Evolutionary conservation across 345 rosid genomes (phyloP), one percentile per base, ranked within the genome.

Genomic region (Populus euphratica): DNA sequence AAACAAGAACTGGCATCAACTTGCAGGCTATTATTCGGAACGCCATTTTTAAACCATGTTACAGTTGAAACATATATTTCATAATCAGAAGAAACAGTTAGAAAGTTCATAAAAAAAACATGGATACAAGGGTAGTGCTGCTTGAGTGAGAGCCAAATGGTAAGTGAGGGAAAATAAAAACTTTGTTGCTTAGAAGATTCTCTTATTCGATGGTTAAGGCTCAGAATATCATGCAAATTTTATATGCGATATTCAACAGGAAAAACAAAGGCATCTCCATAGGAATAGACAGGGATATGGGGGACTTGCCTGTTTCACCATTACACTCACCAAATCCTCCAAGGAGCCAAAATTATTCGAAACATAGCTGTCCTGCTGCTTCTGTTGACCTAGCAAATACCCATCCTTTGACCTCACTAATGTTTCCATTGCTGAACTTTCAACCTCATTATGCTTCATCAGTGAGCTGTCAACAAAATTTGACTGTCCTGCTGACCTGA

Each of bases 291-390:
- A 12, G 61, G 50, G 76, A 71, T 64, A 47, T 64, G 72, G 47
- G n/a, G 38, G 18, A 66, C 77, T 73, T 83, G 88, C 97, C 91
- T 82, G 88, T 54, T 89, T 89, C 86, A 89, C 79, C 83, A 91
- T 83, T 36, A 89, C 85, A 78, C 84, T 83, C 29, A 85, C 91
- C 69, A 91, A 41, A 85, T 89, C 95, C 77, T 90, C 92, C 88
- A 91, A 87, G 63, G 89, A 89, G 65, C 92, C 95, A 77, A 85
- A 86, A 73, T 84, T 86, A 68, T 72, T 81, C 70, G 72, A 80
- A 77, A 84, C 39, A 79, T 78, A 90, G 70, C 89, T 78, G 27
- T 86, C 83, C 68, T 84, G 94, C 18, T 68, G 76, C 80, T 87
- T 87, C 62, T 85, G 90, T 69, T 88, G 93, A 33, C 85, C 84